A percentile compares a stretch with the other conserved stretches of the same genome.
These are phyloP conservation scores for Echinosophora koreensis DNA, from an alignment of 306 rosid genomes.

Conservation along the genomic window DNA sequence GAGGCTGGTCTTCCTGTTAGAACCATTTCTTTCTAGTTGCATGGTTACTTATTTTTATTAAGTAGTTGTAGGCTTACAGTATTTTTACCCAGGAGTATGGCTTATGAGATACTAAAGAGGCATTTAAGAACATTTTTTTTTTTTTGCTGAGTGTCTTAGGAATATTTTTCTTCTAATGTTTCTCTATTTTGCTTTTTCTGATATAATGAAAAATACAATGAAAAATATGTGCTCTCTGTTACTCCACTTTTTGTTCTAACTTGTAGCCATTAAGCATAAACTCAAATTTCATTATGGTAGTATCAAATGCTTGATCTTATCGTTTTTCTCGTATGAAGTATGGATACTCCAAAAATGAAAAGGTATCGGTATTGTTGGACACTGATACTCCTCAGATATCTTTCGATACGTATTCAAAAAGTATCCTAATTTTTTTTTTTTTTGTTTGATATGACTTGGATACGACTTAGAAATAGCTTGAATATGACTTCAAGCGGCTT, in stretches of 20 bases:
- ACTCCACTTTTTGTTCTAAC: not conserved
- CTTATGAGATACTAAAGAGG: not conserved
- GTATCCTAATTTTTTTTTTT: too few species aligned
- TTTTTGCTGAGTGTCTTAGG: not conserved
- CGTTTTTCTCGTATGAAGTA: too few species aligned
- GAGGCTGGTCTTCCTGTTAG: constrained; percentile 38
- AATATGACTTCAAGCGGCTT: too few species aligned
- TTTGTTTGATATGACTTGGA: too few species aligned
- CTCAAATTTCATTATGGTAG: not conserved
- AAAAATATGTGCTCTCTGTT: not conserved
- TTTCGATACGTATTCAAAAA: too few species aligned
- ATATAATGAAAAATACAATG: not conserved
- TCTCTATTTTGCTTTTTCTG: constrained; percentile 1
- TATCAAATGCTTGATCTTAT: constrained; percentile 17
- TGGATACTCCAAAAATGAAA: too few species aligned
- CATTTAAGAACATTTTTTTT: not conserved
- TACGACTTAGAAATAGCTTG: too few species aligned
- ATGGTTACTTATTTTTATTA: not conserved
- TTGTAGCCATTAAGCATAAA: constrained; percentile 16
- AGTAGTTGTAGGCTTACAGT: not conserved
- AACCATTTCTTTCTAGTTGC: constrained; percentile 45
- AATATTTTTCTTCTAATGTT: not conserved
- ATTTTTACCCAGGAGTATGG: not conserved
- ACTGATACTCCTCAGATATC: too few species aligned
- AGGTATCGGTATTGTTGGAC: too few species aligned